These are phyloP conservation scores for Emericellopsis terricola DNA, from an alignment of 495 filamentous ascomycete species.

Conservation along the genomic window DNA sequence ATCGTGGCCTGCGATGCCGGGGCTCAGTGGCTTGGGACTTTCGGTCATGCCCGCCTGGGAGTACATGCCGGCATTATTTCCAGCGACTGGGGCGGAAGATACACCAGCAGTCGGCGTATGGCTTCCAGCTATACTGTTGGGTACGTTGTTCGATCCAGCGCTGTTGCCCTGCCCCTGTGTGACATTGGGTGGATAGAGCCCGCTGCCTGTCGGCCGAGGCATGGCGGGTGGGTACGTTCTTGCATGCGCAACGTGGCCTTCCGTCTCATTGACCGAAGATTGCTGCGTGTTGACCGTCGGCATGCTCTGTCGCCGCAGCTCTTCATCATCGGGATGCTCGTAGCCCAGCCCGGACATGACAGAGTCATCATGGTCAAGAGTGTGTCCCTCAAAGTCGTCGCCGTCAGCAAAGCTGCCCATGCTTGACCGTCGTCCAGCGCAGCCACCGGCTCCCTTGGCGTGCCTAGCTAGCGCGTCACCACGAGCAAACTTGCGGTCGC, in stretches of 20 bases:
- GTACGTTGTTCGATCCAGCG: constrained; percentile 36
- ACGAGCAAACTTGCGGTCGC: constrained; percentile 82
- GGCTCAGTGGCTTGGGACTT: constrained; percentile 74
- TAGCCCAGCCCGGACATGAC: constrained; percentile 65
- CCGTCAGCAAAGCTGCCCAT: constrained; percentile 72
- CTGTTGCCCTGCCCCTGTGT: constrained; percentile 16
- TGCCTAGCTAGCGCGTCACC: constrained; percentile 90
- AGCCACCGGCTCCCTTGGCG: constrained; percentile 90
- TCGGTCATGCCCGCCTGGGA: constrained; percentile 60
- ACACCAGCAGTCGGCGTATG: constrained; percentile 30
- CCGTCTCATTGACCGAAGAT: constrained; percentile 31
- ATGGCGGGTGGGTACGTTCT: constrained; percentile 66
- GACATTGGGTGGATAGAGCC: constrained; percentile 43
- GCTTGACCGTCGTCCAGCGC: constrained; percentile 75
- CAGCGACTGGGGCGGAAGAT: constrained; percentile 26
- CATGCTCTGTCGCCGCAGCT: constrained; percentile 36
- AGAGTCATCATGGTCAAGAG: constrained; percentile 46
- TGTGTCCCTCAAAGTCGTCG: constrained; percentile 43
- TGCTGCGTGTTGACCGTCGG: constrained; percentile 61
- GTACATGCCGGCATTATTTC: constrained; percentile 42
- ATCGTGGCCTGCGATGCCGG: constrained; percentile 42
- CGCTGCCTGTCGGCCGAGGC: constrained; percentile 25
- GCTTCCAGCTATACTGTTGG: constrained; percentile 18
- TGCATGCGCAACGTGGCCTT: constrained; percentile 23
- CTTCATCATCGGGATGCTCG: constrained; percentile 33